phyloP scores from a whole-genome alignment of 78 protist species.

The Dictyostelium firmibasis region DNA sequence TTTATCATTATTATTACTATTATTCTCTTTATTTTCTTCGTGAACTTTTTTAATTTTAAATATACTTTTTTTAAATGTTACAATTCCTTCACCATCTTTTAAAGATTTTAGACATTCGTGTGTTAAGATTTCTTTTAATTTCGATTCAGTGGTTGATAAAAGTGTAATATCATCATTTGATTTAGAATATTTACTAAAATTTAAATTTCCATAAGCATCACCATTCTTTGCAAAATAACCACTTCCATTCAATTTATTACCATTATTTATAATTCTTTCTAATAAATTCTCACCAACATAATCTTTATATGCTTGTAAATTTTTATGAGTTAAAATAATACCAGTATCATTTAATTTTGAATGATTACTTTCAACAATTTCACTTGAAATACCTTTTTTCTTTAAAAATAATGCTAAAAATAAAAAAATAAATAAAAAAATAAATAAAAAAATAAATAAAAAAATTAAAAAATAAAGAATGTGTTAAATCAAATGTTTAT shows the following conservation, averaged over 20 bases:
- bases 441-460: background rate
- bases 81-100: slow-evolving; percentile 26
- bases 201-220: background rate
- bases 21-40: background rate
- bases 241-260: background rate
- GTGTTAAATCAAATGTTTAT: background rate
- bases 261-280: background rate
- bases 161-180: background rate
- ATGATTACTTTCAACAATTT: background rate
- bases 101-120: background rate
- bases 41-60: background rate
- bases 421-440: background rate
- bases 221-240: slow-evolving; percentile 2
- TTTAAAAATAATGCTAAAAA: slow-evolving; percentile 62
- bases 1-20: background rate
- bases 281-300: background rate
- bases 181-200: background rate
- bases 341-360: background rate
- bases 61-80: background rate
- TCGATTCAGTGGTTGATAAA: background rate
- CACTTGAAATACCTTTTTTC: slow-evolving; percentile 63
- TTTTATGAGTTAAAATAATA: background rate
- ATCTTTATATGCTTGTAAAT: background rate
- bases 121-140: background rate
- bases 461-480: background rate